Percentiles rank a stretch among this genome's conserved stretches.
phyloP scores from a whole-genome alignment of 345 rosid species.

The Theobroma cacao region DNA sequence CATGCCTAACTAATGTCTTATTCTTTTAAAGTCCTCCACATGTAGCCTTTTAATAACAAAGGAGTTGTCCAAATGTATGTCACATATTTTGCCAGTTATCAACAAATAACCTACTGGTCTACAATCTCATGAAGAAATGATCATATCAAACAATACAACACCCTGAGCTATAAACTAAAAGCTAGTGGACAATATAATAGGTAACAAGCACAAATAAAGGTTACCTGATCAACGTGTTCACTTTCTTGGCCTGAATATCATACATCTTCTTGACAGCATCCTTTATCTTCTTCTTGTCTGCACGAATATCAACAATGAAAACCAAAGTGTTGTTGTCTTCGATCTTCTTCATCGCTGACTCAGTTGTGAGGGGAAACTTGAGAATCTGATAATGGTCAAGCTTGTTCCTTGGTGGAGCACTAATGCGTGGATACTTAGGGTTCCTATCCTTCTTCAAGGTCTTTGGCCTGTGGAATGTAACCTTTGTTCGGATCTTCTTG shows the following conservation, averaged over 20 bases:
- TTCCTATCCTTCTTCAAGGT: slow-evolving; percentile 74
- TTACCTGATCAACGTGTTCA: slow-evolving; percentile 89
- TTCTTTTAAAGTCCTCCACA: not conserved
- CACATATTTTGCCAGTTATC: too few species aligned
- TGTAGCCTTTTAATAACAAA: not conserved
- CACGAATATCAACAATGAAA: slow-evolving; percentile 92
- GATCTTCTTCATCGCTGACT: slow-evolving; percentile 93
- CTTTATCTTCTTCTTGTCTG: slow-evolving; percentile 91
- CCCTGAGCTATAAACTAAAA: not conserved
- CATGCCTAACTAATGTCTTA: not conserved
- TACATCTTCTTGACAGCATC: slow-evolving; percentile 95
- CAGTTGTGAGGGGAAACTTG: slow-evolving; percentile 89
- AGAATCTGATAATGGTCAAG: slow-evolving; percentile 89
- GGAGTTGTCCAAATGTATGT: not conserved
- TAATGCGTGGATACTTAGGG: slow-evolving; percentile 74
- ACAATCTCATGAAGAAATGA: not conserved
- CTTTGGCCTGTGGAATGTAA: slow-evolving; percentile 91
- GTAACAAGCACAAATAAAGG: not conserved
- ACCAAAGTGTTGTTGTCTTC: slow-evolving; percentile 95
- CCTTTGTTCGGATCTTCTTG: slow-evolving; percentile 79
- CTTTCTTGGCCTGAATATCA: slow-evolving; percentile 91
- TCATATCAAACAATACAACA: not conserved
- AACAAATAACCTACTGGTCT: not conserved
- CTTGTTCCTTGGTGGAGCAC: slow-evolving; percentile 92
- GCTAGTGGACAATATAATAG: not conserved